Base-by-base conservation (phyloP, 2,329 filamentous ascomycete genomes). In the Aspergillus texensis region DNA sequence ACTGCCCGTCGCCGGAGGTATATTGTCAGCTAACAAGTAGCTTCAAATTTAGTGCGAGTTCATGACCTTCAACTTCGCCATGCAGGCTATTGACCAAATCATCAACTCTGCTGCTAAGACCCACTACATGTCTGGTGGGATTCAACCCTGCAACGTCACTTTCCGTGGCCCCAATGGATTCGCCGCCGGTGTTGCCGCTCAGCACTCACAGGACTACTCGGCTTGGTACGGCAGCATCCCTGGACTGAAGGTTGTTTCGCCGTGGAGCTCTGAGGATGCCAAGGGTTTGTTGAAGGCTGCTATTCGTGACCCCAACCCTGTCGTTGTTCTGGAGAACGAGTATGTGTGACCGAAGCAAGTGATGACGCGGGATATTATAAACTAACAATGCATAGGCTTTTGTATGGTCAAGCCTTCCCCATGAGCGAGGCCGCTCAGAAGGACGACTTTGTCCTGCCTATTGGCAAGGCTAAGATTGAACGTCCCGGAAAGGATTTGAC, bases 21-120 rank as follows among this genome's bases (percentile, higher is more conserved):
- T 34, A 9, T 8, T 28, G 34, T 34, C 32, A n/a, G 26, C 59
- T 56, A 32, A 61, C 30, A n/a, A 56, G 41, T 34, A 50, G 24
- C 53, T 41, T 30, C 21, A 32, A 46, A 24, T 53, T 66, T 67
- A 95, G 92, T 95, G 91, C 88, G 95, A 99, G 85, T 99, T 99
- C 87, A 99, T 99, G 95, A 99, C 95, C 76, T 98, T 97, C 89
- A 99, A 99, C 88, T 98, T 98, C 79, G 94, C 95, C 81, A 99
- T 99, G 95, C 95, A 99, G 85, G 93, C 95, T 79, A 99, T 99
- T 81, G 95, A 99, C 81, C 95, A 99, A 81, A 92, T 99, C 79
- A 94, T 99, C 88, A 99, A 99, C 89, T 98, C 94, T 57, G 95
- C 86, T 73, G 95, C 93, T 77, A 99, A 99, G 88, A 99, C 95